A percentile compares a stretch with the other conserved stretches of the same genome.
Conservation (phyloP, 1,139 yeast genomes). For the Candida glucosophila region DNA sequence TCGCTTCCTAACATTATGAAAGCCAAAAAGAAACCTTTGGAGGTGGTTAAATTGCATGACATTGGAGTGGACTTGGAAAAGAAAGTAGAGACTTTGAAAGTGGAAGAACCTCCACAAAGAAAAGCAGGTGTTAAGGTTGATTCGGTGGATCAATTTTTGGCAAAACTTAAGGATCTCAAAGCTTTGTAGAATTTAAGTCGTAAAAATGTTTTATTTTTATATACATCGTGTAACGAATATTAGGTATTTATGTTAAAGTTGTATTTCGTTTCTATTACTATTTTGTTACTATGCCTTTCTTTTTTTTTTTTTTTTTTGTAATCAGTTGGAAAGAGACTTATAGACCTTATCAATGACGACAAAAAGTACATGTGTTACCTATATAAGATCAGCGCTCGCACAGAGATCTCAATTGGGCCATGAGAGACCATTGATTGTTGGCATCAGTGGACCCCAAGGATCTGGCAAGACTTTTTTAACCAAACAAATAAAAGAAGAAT, state of each 20-base stretch:
- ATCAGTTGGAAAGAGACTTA: too few species aligned
- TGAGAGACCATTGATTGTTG: constrained; percentile 47
- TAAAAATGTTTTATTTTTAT: too few species aligned
- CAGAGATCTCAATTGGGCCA: too few species aligned
- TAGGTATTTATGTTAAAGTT: too few species aligned
- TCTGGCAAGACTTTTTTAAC: constrained; percentile 80
- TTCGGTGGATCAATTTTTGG: constrained; percentile 72
- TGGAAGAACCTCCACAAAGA: constrained; percentile 81
- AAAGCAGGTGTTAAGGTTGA: constrained; percentile 74
- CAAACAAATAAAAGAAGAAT: constrained; percentile 26
- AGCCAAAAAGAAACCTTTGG: constrained; percentile 93
- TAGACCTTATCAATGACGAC: too few species aligned
- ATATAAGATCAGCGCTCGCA: too few species aligned
- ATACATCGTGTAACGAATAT: too few species aligned
- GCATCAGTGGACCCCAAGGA: constrained; percentile 87
- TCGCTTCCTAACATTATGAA: constrained; percentile 94
- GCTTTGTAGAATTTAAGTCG: too few species aligned
- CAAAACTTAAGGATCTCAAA: constrained; percentile 66
- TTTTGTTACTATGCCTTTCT: too few species aligned
- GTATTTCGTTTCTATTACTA: too few species aligned
- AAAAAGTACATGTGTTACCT: too few species aligned
- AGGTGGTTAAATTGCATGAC: constrained; percentile 59
- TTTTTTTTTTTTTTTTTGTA: too few species aligned
- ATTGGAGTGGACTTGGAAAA: constrained; percentile 57
- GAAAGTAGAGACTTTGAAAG: constrained; percentile 62